These are phyloP conservation scores for Tephrocybe rancida DNA, from an alignment of 768 basidiomycete genomes.

Conservation along the genomic window DNA sequence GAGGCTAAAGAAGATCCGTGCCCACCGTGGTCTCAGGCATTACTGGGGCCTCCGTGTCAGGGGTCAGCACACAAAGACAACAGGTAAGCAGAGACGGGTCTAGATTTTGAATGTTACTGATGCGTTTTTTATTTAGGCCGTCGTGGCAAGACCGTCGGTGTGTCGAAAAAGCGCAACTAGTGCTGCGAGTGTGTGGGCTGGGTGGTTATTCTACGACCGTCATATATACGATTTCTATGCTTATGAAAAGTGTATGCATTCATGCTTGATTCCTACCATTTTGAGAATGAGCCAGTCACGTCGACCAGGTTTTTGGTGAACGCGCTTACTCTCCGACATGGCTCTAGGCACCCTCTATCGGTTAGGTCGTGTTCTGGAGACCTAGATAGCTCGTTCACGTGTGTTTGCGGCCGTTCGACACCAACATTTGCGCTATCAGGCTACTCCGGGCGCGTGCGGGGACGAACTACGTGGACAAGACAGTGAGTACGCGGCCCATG, in stretches of 20 bases:
- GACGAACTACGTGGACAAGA: no score
- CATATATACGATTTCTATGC: slow-evolving; percentile 16
- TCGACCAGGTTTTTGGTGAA: no score
- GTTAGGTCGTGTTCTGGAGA: no score
- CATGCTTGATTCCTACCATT: neutral
- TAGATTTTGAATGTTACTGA: slow-evolving; percentile 1
- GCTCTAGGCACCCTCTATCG: no score
- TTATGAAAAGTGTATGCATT: slow-evolving; percentile 11
- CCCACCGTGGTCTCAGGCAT: slow-evolving; percentile 91
- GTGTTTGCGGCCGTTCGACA: no score
- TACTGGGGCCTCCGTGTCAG: slow-evolving; percentile 95
- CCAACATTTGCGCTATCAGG: no score
- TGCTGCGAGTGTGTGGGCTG: slow-evolving; percentile 14
- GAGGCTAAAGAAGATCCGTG: slow-evolving; percentile 98
- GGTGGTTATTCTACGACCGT: slow-evolving; percentile 10
- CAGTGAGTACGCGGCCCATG: no score
- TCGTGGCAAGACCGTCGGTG: slow-evolving; percentile 95
- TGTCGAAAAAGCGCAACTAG: slow-evolving; percentile 85
- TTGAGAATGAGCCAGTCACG: neutral
- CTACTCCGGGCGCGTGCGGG: no score
- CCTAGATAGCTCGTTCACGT: no score
- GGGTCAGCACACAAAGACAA: slow-evolving; percentile 99
- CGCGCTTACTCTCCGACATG: no score
- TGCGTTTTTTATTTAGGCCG: slow-evolving; percentile 64
- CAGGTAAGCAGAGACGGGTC: no score